A percentile compares a stretch with the other conserved stretches of the same genome.
These are phyloP conservation scores for Alternaria burnsii DNA, from an alignment of 2,329 filamentous ascomycete species.

Conservation along the genomic window DNA sequence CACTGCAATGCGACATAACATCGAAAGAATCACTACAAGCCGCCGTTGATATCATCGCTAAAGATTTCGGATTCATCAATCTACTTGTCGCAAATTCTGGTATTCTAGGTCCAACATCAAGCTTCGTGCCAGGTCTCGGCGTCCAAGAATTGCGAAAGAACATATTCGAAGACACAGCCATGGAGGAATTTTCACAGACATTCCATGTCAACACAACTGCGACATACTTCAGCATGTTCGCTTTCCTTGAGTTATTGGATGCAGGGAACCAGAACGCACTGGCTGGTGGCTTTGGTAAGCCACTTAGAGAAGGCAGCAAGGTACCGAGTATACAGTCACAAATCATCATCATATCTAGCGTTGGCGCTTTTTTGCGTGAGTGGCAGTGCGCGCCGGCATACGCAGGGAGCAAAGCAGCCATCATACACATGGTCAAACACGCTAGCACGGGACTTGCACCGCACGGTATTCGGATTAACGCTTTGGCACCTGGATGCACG, in stretches of 20 bases:
- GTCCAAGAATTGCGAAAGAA: not conserved
- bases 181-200: constrained; percentile 37
- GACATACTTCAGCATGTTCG: constrained; percentile 51
- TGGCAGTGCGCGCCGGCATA: not conserved
- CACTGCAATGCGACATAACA: not conserved
- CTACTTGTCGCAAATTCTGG: not conserved
- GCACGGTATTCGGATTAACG: constrained; percentile 58
- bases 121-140: not conserved
- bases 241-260: constrained; percentile 53
- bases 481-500: constrained; percentile 56
- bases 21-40: not conserved
- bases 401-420: not conserved
- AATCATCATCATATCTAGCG: not conserved
- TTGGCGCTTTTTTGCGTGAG: not conserved
- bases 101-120: not conserved
- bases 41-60: not conserved
- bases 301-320: not conserved
- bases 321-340: not conserved
- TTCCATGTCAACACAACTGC: constrained; percentile 47
- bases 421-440: constrained; percentile 55
- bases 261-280: constrained; percentile 42
- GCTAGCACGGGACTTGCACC: constrained; percentile 52
- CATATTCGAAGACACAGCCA: not conserved
- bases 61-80: not conserved
- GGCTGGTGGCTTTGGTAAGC: not conserved